A percentile compares a stretch with the other conserved stretches of the same genome.
Evolutionary conservation across 2,329 filamentous ascomycete genomes (phyloP).

Genomic region (Fusarium azukiicola): DNA sequence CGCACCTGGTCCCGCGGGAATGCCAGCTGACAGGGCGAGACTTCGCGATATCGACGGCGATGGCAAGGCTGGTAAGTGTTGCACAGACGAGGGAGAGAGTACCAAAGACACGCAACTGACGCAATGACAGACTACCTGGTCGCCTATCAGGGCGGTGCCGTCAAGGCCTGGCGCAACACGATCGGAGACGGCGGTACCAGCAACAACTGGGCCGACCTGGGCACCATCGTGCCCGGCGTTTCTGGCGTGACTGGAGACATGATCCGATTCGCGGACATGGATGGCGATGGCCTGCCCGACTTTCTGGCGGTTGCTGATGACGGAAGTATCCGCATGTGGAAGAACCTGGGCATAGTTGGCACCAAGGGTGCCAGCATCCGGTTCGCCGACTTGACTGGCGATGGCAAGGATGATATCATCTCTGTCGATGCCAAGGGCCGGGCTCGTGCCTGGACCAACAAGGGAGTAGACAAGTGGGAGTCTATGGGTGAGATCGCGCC

Average conservation of each 20-base stretch:
- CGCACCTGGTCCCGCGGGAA: conserved; percentile 21
- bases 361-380: not conserved
- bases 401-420: conserved; percentile 14
- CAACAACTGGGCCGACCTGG: not conserved
- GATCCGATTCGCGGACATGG: conserved; percentile 36
- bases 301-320: conserved; percentile 34
- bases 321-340: conserved; percentile 35
- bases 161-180: conserved; percentile 18
- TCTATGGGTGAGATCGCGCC: conserved; percentile 25
- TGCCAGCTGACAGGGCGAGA: conserved; percentile 18
- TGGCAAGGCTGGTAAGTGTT: conserved; percentile 1
- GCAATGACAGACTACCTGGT: conserved; percentile 38
- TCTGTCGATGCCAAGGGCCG: conserved; percentile 19
- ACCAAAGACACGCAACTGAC: not conserved
- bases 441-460: conserved; percentile 29
- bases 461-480: conserved; percentile 26
- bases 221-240: not conserved
- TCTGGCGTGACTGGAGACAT: conserved; percentile 1
- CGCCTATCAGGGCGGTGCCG: conserved; percentile 43
- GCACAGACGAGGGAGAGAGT: not conserved
- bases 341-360: conserved; percentile 28
- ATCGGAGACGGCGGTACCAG: not conserved
- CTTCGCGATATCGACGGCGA: conserved; percentile 21
- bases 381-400: conserved; percentile 10
- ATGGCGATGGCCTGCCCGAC: conserved; percentile 41